These are phyloP conservation scores for Fusarium neocosmosporiellum DNA, from an alignment of 2,329 filamentous ascomycete species.

Conservation along the genomic window DNA sequence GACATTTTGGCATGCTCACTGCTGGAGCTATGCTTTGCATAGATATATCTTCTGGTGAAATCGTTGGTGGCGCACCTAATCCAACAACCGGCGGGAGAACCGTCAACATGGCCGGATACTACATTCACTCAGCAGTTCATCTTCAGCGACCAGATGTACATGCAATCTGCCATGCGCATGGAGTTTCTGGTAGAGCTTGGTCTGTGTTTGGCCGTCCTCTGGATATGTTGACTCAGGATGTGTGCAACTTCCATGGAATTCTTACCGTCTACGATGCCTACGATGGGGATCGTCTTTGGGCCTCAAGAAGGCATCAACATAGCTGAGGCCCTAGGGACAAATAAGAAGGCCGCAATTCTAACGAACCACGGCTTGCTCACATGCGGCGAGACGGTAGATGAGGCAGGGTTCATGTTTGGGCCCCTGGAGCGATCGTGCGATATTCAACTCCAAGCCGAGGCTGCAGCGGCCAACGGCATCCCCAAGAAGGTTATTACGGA, in stretches of 20 bases:
- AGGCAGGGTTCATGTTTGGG: constrained; percentile 69
- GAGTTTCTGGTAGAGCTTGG: constrained; percentile 12
- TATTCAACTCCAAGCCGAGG: neutral
- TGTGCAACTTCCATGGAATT: neutral
- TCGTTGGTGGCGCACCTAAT: constrained; percentile 6
- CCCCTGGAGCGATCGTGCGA: constrained; percentile 7
- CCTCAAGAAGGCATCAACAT: constrained; percentile 72
- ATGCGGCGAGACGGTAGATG: constrained; percentile 77
- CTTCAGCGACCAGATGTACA: constrained; percentile 69
- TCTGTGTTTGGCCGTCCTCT: neutral
- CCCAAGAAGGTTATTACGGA: neutral
- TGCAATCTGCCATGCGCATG: constrained; percentile 70
- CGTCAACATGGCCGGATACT: constrained; percentile 75
- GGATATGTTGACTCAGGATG: neutral
- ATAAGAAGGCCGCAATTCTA: constrained; percentile 71
- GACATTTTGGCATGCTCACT: constrained; percentile 14
- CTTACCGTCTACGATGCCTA: neutral
- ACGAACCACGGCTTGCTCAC: constrained; percentile 80
- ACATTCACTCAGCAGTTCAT: constrained; percentile 78
- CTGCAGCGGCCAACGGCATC: neutral
- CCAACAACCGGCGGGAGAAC: constrained; percentile 62
- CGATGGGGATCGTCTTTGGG: constrained; percentile 65
- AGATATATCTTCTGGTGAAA: constrained; percentile 11
- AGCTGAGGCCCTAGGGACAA: constrained; percentile 68
- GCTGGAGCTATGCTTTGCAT: constrained; percentile 21